These are phyloP conservation scores for Cruciata laevipes DNA, from an alignment of 257 asterid species.

Conservation along the genomic window DNA sequence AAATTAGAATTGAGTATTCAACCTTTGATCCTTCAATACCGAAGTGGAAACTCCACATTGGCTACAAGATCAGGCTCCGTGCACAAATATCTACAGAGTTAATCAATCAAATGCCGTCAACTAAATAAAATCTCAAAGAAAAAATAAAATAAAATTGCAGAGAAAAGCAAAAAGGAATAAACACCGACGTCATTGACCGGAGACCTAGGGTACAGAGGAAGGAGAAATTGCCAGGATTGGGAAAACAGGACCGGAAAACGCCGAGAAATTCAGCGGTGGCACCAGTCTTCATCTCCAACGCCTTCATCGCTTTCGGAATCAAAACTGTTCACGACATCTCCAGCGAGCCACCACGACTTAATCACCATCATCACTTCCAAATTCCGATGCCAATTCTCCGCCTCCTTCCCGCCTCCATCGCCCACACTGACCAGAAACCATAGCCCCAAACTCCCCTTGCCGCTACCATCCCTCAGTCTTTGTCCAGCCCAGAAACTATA, in stretches of 20 bases:
- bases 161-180: background rate
- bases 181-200: constrained; percentile 71
- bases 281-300: constrained; percentile 42
- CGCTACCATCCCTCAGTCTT: too few species aligned
- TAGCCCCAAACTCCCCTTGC: too few species aligned
- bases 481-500: too few species aligned
- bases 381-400: too few species aligned
- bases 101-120: constrained; percentile 4
- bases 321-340: constrained; percentile 4
- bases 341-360: too few species aligned
- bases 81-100: constrained; percentile 60
- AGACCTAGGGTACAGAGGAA: constrained; percentile 81
- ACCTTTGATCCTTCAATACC: constrained; percentile 92
- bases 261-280: constrained; percentile 83
- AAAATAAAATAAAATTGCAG: too few species aligned
- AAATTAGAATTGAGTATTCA: constrained; percentile 17
- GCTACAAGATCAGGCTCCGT: constrained; percentile 83
- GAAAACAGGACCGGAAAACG: constrained; percentile 86
- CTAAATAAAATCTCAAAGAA: background rate
- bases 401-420: too few species aligned
- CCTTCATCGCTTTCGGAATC: constrained; percentile 25
- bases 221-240: constrained; percentile 57
- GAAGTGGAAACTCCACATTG: constrained; percentile 65
- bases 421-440: too few species aligned
- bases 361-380: too few species aligned